Percentiles rank a stretch among this genome's conserved stretches.
These are phyloP conservation scores for Boletellus sp. DNA, from an alignment of 768 basidiomycete genomes.

Conservation along the genomic window DNA sequence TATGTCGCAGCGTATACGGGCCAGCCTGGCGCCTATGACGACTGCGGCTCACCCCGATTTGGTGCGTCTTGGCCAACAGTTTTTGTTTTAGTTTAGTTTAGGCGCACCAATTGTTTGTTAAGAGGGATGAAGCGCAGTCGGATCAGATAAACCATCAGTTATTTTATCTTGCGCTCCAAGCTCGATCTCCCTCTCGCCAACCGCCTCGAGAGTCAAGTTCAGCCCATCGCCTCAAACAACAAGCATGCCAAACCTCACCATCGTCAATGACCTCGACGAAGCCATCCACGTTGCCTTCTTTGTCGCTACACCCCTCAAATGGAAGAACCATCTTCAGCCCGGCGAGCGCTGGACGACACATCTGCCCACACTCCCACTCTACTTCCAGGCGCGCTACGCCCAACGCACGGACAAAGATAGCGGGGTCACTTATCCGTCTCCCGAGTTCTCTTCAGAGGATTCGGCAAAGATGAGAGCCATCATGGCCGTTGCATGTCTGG, in stretches of 20 bases:
- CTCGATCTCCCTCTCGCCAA: no score
- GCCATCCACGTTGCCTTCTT: conserved; percentile 21
- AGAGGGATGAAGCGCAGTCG: no score
- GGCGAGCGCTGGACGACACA: conserved; percentile 17
- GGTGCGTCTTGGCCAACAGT: no score
- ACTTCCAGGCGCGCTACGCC: conserved; percentile 16
- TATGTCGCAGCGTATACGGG: no score
- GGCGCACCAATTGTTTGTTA: no score
- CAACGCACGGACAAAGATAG: conserved; percentile 10
- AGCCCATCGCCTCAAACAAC: background rate
- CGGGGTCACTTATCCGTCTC: conserved; percentile 1
- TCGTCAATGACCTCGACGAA: conserved; percentile 18
- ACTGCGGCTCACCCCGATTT: no score
- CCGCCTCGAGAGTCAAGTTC: no score
- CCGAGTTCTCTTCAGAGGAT: conserved; percentile 13
- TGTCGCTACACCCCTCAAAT: conserved; percentile 6
- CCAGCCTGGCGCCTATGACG: no score
- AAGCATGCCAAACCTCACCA: conserved; percentile 19
- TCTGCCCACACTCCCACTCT: conserved; percentile 6
- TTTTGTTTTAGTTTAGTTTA: no score
- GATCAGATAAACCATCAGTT: no score
- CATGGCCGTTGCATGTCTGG: conserved; percentile 12
- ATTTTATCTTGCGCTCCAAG: no score
- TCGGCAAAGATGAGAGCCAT: conserved; percentile 19
- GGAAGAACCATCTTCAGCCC: conserved; percentile 17